Evolutionary conservation across 306 rosid genomes (phyloP).

Genomic region (barrel medic (Medicago truncatula)): DNA sequence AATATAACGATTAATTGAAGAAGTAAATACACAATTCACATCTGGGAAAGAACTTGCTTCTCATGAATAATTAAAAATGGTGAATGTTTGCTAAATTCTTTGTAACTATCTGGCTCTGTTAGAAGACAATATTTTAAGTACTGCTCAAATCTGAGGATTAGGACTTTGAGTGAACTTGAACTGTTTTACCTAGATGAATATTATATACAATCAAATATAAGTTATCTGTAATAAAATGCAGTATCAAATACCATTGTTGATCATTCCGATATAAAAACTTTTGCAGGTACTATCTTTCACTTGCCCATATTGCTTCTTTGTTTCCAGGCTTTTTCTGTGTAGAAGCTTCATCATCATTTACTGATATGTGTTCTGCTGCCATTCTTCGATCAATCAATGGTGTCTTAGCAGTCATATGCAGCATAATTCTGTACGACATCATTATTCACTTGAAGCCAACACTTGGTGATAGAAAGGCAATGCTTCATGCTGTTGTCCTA

Average conservation of each 20-base stretch:
- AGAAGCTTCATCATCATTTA: constrained; percentile 57
- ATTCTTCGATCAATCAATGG: constrained; percentile 80
- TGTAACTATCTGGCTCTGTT: background rate
- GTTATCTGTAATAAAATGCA: background rate
- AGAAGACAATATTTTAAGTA: constrained; percentile 6
- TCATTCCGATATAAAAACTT: constrained; percentile 43
- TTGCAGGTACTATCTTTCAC: constrained; percentile 97
- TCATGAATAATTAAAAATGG: background rate
- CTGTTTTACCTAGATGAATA: background rate
- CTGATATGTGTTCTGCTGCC: constrained; percentile 64
- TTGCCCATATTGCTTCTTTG: constrained; percentile 88
- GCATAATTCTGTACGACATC: constrained; percentile 70
- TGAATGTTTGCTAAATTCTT: background rate
- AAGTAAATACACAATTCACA: background rate
- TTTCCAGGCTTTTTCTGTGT: constrained; percentile 66
- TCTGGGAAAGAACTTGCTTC: background rate
- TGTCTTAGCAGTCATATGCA: constrained; percentile 70
- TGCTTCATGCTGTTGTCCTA: constrained; percentile 64
- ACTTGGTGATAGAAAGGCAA: constrained; percentile 65
- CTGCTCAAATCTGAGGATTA: constrained; percentile 20
- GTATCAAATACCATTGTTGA: constrained; percentile 43
- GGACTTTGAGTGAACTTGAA: constrained; percentile 21
- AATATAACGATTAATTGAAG: background rate
- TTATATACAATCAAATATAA: background rate
- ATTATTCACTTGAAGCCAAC: constrained; percentile 73